A percentile compares a stretch with the other conserved stretches of the same genome.
phyloP scores from a whole-genome alignment of 2,329 filamentous ascomycete species.

The Podosphaera leucotricha region DNA sequence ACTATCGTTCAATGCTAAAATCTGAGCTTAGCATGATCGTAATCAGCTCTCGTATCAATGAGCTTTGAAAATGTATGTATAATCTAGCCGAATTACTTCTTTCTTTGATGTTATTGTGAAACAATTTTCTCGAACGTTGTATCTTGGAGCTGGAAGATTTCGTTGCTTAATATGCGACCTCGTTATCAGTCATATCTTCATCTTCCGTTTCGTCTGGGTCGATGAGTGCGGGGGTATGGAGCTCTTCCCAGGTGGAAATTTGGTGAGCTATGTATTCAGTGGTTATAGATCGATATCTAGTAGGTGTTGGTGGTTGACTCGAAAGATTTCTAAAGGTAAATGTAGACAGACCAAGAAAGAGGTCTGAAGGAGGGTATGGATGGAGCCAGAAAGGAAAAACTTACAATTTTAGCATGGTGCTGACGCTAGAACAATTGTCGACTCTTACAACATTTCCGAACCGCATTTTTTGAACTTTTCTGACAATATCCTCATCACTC shows the following conservation, averaged over 20 bases:
- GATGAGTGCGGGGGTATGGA: constrained; percentile 1
- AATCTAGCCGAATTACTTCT: background rate
- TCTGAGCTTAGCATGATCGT: background rate
- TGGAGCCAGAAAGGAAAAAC: background rate
- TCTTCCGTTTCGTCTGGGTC: constrained; percentile 6
- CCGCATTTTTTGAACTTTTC: constrained; percentile 34
- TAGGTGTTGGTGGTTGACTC: constrained; percentile 2
- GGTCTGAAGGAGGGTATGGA: background rate
- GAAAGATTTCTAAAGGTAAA: background rate
- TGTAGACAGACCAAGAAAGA: background rate
- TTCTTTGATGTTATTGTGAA: background rate
- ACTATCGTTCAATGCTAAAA: background rate
- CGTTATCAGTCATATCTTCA: constrained; percentile 5
- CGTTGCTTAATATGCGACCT: background rate
- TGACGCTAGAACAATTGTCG: constrained; percentile 18
- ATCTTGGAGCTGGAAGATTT: background rate
- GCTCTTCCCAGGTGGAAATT: constrained; percentile 6
- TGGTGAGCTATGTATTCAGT: constrained; percentile 23
- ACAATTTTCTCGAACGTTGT: background rate
- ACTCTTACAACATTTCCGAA: constrained; percentile 31
- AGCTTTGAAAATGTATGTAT: background rate
- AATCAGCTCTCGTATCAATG: background rate
- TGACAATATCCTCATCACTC: constrained; percentile 33
- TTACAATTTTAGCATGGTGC: background rate
- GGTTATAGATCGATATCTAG: constrained; percentile 25